Evolutionary conservation across 768 basidiomycete species (phyloP).

Genomic region (Phanerochaete sordida): DNA sequence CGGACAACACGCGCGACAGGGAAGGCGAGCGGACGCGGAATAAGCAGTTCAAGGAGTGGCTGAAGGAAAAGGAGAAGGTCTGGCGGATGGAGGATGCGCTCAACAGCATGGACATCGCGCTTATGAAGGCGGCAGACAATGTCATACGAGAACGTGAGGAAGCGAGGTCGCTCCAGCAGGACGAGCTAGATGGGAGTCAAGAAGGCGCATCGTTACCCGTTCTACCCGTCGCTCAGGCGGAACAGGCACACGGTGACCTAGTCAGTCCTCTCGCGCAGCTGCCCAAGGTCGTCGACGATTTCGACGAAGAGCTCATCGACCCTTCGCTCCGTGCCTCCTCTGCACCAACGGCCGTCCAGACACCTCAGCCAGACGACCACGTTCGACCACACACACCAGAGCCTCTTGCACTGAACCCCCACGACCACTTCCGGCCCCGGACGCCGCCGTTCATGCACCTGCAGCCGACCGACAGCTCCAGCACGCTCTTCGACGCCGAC

Average conservation of each 20-base stretch:
- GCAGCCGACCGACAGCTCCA: not conserved
- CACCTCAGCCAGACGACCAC: not conserved
- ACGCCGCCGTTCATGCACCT: conserved; percentile 3
- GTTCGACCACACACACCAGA: not conserved
- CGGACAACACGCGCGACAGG: conserved; percentile 17
- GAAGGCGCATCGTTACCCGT: not conserved
- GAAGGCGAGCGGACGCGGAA: conserved; percentile 26
- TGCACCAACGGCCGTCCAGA: not conserved
- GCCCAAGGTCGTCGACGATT: not conserved
- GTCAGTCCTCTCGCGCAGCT: not conserved
- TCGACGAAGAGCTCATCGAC: conserved; percentile 11
- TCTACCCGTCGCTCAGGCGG: not conserved
- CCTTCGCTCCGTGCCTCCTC: conserved; percentile 4
- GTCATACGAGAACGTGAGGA: conserved; percentile 32
- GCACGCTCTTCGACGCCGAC: not conserved
- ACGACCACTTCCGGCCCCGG: conserved; percentile 5
- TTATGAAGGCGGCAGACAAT: conserved; percentile 33
- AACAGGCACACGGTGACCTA: not conserved
- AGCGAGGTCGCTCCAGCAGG: not conserved
- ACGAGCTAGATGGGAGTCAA: not conserved
- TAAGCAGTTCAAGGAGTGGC: conserved; percentile 22
- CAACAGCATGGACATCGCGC: conserved; percentile 23
- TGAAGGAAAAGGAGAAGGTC: conserved; percentile 8
- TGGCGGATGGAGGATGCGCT: conserved; percentile 30
- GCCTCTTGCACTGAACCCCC: too few relatives aligned